Base-by-base conservation (phyloP, 768 basidiomycete species). In the Mrakia hoshinonis region DNA sequence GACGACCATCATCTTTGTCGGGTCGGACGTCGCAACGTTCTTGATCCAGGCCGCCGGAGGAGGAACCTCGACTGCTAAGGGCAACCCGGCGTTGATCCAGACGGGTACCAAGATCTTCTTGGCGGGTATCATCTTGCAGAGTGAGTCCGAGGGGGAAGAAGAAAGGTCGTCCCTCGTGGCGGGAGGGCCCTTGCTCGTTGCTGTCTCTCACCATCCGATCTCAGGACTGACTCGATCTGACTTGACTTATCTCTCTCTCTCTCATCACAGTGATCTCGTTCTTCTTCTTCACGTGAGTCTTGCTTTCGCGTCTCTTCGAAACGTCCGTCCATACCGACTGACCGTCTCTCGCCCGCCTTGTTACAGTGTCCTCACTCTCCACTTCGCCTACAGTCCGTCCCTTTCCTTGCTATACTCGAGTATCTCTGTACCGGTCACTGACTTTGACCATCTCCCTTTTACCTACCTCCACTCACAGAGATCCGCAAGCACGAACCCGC, bases 401-500 rank as follows among this genome's bases (percentile, higher is more conserved):
- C 24, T 20, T 9, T 9, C 15, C 34, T 54, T 61, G n/a, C 13
- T 48, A 5, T 18, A 15, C 60, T 22, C 9, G 6, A 47, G 43
- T 64, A 12, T 22, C 60, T 4, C 26, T 31, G 9, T 49, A 1
- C 22, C 29, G 12, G 6, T 34, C 36, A 26, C 2, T 34, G 26
- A 9, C 49, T 26, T 18, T 55, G 34, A 31, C 22, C 10, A 29
- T 36, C 26, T 47, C 43, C 1, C 46, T 24, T 26, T 24, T 46
- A 20, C 11, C 29, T 63, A 36, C 67, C 38, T 49, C 51, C 24
- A 20, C 24, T 46, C 43, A 29, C 43, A 66, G 63, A 52, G 15
- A 26, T 72, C 18, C 51, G 70, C 4, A 72, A 72, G 11, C 64
- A 67, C 58, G 70, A 72, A 55, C 70, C 70, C n/a, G 34, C 55